phyloP scores from a whole-genome alignment of 345 rosid genomes.

The Melaleuca alternifolia region DNA sequence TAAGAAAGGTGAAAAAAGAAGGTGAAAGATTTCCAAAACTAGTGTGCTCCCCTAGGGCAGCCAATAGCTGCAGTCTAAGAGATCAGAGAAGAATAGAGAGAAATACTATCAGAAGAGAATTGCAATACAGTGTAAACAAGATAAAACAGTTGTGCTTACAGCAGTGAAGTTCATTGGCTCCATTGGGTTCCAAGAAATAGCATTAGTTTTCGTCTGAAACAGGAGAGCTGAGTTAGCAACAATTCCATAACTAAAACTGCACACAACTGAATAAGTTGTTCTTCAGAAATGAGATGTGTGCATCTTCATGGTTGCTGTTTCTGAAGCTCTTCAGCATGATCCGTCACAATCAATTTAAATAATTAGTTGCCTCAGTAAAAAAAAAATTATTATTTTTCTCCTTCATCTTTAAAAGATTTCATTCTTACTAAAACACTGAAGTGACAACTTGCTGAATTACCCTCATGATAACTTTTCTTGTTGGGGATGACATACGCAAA shows the following conservation, averaged over 20 bases:
- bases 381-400: neutral
- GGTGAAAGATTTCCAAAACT: neutral
- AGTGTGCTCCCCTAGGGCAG: neutral
- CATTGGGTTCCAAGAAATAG: slow-evolving; percentile 96
- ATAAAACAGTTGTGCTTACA: slow-evolving; percentile 38
- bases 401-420: neutral
- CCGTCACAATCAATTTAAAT: neutral
- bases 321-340: neutral
- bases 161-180: slow-evolving; percentile 97
- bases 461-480: slow-evolving; percentile 75
- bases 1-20: neutral
- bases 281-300: neutral
- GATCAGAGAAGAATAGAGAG: neutral
- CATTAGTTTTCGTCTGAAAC: slow-evolving; percentile 77
- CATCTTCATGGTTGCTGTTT: neutral
- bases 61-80: neutral
- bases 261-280: neutral
- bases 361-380: neutral
- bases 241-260: neutral
- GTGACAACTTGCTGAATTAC: slow-evolving; percentile 21
- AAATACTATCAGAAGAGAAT: neutral
- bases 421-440: neutral
- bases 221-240: neutral
- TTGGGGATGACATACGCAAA: slow-evolving; percentile 73
- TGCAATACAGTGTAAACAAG: neutral